Conservation (phyloP, 176 grass and related monocot genomes). For the Hyparrhenia diplandra region DNA sequence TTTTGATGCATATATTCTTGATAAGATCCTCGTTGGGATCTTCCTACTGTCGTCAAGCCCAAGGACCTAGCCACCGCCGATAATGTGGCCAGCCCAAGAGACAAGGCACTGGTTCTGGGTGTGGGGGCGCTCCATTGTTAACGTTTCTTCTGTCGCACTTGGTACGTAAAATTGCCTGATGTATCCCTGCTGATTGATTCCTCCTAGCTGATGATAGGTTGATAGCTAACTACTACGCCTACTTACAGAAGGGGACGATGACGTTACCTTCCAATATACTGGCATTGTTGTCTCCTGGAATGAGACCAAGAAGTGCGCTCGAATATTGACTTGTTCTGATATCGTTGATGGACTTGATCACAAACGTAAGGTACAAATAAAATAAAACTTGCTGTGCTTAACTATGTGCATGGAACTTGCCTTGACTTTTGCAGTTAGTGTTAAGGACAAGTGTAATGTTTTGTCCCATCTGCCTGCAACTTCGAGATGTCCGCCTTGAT, state of each 20-base stretch:
- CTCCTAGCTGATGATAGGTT: too few relatives aligned
- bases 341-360: neutral
- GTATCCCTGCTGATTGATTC: too few relatives aligned
- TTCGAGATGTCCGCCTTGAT: neutral
- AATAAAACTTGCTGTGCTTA: too few relatives aligned
- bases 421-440: neutral
- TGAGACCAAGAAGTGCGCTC: neutral
- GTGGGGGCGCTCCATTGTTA: neutral
- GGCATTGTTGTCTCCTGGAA: neutral
- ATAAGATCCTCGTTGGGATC: neutral
- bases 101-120: neutral
- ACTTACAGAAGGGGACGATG: too few relatives aligned
- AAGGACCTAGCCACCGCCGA: neutral
- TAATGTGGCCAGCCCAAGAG: neutral
- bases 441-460: neutral
- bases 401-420: neutral
- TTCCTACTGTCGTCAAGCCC: neutral
- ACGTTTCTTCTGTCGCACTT: neutral
- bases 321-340: neutral
- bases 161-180: neutral
- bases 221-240: too few relatives aligned
- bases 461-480: neutral
- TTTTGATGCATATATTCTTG: neutral
- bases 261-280: neutral
- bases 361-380: neutral